Conservation (phyloP, 257 asterid species). For the Penstemon barbatus region DNA sequence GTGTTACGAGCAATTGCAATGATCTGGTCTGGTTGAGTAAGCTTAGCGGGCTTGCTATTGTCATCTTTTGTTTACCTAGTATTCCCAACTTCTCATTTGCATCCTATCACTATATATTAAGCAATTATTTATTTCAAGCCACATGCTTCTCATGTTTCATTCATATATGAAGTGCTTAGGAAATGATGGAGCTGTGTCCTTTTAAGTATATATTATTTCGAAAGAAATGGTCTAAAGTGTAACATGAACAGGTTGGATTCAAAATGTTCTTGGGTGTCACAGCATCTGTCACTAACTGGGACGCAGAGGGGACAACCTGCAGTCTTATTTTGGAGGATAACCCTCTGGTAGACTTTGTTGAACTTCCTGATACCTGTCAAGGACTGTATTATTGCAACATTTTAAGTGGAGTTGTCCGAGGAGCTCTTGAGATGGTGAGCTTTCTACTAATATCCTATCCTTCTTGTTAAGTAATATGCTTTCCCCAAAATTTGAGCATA, state of each 20-base stretch:
- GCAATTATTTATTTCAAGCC: background rate
- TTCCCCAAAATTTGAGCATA: background rate
- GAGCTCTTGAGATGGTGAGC: slow-evolving; percentile 97
- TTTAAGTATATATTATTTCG: background rate
- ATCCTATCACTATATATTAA: background rate
- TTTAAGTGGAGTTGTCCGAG: slow-evolving; percentile 88
- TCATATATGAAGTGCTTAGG: too few relatives aligned
- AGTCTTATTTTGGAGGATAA: slow-evolving; percentile 90
- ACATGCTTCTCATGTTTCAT: background rate
- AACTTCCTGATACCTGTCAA: slow-evolving; percentile 97
- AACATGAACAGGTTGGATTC: slow-evolving; percentile 58
- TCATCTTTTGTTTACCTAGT: background rate
- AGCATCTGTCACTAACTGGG: slow-evolving; percentile 76
- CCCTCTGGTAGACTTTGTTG: slow-evolving; percentile 95
- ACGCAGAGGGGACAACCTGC: slow-evolving; percentile 91
- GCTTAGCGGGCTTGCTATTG: background rate
- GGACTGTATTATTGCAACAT: slow-evolving; percentile 93
- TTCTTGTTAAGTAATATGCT: background rate
- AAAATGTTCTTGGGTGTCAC: slow-evolving; percentile 84
- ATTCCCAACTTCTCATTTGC: background rate
- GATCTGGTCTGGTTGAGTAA: too few relatives aligned
- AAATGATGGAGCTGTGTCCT: background rate
- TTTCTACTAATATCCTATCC: slow-evolving; percentile 18
- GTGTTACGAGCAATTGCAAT: too few relatives aligned
- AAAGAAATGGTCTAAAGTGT: background rate